Conservation (phyloP, 225 moss, liverwort and hornwort species). For the Takakia lepidozioides region DNA sequence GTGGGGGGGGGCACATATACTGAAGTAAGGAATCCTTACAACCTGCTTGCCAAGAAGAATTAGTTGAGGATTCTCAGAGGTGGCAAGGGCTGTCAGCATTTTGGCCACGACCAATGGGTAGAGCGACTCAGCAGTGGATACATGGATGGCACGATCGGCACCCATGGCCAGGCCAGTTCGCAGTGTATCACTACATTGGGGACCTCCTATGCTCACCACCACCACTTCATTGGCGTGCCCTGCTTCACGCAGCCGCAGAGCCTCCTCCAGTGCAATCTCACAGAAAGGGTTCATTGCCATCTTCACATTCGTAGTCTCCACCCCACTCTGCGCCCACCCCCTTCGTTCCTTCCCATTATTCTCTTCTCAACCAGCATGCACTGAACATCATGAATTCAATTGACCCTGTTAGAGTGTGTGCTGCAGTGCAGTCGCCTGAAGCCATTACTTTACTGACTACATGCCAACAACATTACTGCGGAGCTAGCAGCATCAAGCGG, state of each 20-base stretch:
- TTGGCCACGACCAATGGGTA: conserved; percentile 78
- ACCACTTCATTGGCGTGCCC: conserved; percentile 86
- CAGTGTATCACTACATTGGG: conserved; percentile 75
- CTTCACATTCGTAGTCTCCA: conserved; percentile 95
- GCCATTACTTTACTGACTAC: too few species aligned
- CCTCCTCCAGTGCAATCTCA: conserved; percentile 92
- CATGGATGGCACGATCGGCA: conserved; percentile 92
- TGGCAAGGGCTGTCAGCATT: conserved; percentile 52
- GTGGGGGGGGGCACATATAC: background rate
- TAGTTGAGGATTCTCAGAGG: conserved; percentile 55
- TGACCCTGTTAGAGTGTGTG: too few species aligned
- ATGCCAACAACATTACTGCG: too few species aligned
- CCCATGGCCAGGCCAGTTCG: conserved; percentile 94
- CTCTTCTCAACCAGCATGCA: background rate
- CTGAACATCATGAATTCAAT: too few species aligned
- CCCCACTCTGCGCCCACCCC: conserved; percentile 50
- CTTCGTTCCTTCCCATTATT: background rate
- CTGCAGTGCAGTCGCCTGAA: too few species aligned
- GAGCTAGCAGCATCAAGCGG: too few species aligned
- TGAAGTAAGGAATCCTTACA: background rate
- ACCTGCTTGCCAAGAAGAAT: conserved; percentile 90
- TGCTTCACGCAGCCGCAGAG: conserved; percentile 78
- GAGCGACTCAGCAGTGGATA: conserved; percentile 50
- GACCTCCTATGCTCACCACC: conserved; percentile 90
- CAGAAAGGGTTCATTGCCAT: conserved; percentile 99